A percentile compares a stretch with the other conserved stretches of the same genome.
phyloP scores from a whole-genome alignment of 768 basidiomycete species.

The Trametes elegans region DNA sequence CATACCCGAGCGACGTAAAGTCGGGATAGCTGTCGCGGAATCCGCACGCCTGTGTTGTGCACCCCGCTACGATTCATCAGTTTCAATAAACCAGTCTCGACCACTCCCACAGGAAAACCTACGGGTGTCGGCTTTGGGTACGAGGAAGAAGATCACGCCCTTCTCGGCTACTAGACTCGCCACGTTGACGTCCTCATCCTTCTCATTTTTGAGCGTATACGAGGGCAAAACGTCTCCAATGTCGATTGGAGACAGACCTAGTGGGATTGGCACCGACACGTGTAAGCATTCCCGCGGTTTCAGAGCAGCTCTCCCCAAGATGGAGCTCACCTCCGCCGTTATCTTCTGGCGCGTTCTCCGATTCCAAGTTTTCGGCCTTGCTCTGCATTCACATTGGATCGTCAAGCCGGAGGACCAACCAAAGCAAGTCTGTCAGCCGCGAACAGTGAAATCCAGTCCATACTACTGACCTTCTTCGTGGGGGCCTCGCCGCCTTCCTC shows the following conservation, averaged over 20 bases:
- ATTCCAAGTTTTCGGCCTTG: conserved; percentile 13
- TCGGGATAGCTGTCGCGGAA: conserved; percentile 83
- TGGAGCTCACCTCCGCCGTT: not conserved
- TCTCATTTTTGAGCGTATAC: conserved; percentile 79
- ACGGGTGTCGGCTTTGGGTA: conserved; percentile 88
- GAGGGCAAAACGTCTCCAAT: conserved; percentile 76
- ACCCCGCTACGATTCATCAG: conserved; percentile 62
- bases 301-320: not conserved
- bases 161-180: conserved; percentile 60
- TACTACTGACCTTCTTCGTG: conserved; percentile 25
- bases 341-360: not conserved
- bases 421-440: too few species aligned
- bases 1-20: conserved; percentile 64
- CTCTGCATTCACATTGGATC: conserved; percentile 10
- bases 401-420: too few species aligned
- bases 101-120: conserved; percentile 32
- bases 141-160: conserved; percentile 79
- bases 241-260: conserved; percentile 42
- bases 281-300: not conserved
- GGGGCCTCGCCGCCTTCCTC: conserved; percentile 21
- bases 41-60: conserved; percentile 90
- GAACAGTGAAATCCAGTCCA: not conserved
- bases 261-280: conserved; percentile 10
- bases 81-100: not conserved
- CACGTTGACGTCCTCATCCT: conserved; percentile 75